Evolutionary conservation across 73 alveolate genomes (phyloP).

Genomic region (Paramecium sexaurelia): DNA sequence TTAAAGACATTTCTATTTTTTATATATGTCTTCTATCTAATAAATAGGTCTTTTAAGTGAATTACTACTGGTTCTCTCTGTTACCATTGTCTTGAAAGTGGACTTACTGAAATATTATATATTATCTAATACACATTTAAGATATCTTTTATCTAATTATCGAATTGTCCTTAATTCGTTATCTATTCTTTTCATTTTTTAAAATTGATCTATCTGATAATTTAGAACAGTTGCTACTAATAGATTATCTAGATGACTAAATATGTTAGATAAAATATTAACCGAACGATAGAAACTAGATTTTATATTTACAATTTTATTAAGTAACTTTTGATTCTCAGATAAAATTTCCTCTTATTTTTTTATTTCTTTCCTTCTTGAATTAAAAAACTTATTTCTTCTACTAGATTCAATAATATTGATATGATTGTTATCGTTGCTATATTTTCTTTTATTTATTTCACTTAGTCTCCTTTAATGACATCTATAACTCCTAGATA

Average conservation of each 20-base stretch:
- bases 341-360: not conserved
- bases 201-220: not conserved
- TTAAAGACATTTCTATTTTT: not conserved
- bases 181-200: not conserved
- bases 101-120: slow-evolving; percentile 21
- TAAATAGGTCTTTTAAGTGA: not conserved
- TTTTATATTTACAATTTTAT: not conserved
- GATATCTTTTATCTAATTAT: not conserved
- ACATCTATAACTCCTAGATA: not conserved
- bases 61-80: not conserved
- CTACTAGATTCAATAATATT: not conserved
- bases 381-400: not conserved
- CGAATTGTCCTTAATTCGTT: not conserved
- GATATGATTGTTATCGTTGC: not conserved
- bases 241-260: not conserved
- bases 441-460: not conserved
- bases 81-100: not conserved
- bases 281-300: slow-evolving; percentile 22
- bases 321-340: not conserved
- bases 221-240: not conserved
- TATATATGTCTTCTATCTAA: not conserved
- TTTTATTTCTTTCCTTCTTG: slow-evolving; percentile 8
- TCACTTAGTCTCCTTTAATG: not conserved
- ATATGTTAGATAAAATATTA: not conserved
- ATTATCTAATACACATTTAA: not conserved